These are phyloP conservation scores for Metarhizium brunneum DNA, from an alignment of 2,329 filamentous ascomycete species.

Conservation along the genomic window DNA sequence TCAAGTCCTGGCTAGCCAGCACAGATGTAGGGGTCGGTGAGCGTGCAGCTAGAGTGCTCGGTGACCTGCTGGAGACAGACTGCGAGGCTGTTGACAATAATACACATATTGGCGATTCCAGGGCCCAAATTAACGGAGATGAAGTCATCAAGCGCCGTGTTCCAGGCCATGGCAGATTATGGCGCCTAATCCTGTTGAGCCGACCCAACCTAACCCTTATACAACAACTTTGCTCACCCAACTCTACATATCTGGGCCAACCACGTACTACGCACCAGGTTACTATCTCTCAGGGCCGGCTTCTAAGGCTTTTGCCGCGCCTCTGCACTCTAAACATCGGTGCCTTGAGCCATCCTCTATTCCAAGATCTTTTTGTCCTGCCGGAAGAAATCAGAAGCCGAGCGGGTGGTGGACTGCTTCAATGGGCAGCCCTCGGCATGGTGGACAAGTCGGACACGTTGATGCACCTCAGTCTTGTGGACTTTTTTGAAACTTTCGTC, in stretches of 20 bases:
- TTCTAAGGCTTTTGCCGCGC: constrained; percentile 41
- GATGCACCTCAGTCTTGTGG: constrained; percentile 41
- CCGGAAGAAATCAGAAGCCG: constrained; percentile 11
- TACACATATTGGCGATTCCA: neutral
- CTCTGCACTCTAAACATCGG: constrained; percentile 37
- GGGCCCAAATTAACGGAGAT: constrained; percentile 17
- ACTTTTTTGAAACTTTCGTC: constrained; percentile 43
- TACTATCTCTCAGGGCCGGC: constrained; percentile 42
- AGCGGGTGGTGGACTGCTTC: constrained; percentile 32
- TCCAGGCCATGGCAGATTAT: constrained; percentile 43
- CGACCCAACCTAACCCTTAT: constrained; percentile 35
- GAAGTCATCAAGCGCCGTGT: constrained; percentile 28
- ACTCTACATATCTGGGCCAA: constrained; percentile 8
- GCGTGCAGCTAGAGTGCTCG: constrained; percentile 38
- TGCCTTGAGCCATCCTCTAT: constrained; percentile 27
- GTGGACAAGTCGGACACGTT: constrained; percentile 38
- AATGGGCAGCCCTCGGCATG: constrained; percentile 43
- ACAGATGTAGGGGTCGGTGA: constrained; percentile 48
- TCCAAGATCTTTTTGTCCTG: constrained; percentile 23
- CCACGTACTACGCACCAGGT: constrained; percentile 27
- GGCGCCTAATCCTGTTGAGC: constrained; percentile 42
- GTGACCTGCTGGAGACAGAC: constrained; percentile 46
- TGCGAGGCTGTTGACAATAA: constrained; percentile 27
- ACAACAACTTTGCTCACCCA: constrained; percentile 24
- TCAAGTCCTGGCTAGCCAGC: constrained; percentile 43